Conservation (phyloP, 352 stramenopile species). For the Phytophthora tubulina region DNA sequence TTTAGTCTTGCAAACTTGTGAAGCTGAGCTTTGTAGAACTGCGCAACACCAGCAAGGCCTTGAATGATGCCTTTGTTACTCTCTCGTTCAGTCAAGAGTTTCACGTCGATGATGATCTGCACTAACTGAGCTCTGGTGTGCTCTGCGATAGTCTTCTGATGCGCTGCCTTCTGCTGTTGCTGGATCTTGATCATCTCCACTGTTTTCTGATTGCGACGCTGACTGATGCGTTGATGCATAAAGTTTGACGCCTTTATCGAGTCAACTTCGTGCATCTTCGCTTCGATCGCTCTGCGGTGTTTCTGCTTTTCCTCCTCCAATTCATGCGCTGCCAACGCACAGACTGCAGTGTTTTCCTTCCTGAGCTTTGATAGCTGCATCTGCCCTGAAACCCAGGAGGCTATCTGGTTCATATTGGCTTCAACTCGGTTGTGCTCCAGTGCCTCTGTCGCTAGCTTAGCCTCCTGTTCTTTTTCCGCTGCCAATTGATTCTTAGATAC, state of each 20-base stretch:
- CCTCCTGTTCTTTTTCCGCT: conserved; percentile 37
- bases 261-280: conserved; percentile 31
- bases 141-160: conserved; percentile 34
- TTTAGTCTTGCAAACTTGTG: conserved; percentile 29
- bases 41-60: conserved; percentile 18
- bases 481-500: conserved; percentile 29
- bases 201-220: conserved; percentile 26
- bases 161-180: conserved; percentile 26
- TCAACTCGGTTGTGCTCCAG: conserved; percentile 29
- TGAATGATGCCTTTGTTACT: conserved; percentile 9
- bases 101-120: conserved; percentile 47
- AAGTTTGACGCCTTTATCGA: conserved; percentile 43
- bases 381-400: conserved; percentile 48
- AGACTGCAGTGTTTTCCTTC: conserved; percentile 30
- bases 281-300: conserved; percentile 28
- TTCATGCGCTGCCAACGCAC: conserved; percentile 17
- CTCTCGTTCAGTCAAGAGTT: conserved; percentile 42
- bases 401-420: conserved; percentile 43
- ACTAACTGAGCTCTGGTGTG: conserved; percentile 44
- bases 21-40: conserved; percentile 11
- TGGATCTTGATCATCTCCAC: conserved; percentile 27
- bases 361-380: conserved; percentile 40
- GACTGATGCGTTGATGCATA: conserved; percentile 32
- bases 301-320: conserved; percentile 36
- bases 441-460: conserved; percentile 13